Evolutionary conservation across 2,329 filamentous ascomycete species (phyloP), one percentile per base, ranked within the genome.

Genomic region (Hymenoscyphus linearis): DNA sequence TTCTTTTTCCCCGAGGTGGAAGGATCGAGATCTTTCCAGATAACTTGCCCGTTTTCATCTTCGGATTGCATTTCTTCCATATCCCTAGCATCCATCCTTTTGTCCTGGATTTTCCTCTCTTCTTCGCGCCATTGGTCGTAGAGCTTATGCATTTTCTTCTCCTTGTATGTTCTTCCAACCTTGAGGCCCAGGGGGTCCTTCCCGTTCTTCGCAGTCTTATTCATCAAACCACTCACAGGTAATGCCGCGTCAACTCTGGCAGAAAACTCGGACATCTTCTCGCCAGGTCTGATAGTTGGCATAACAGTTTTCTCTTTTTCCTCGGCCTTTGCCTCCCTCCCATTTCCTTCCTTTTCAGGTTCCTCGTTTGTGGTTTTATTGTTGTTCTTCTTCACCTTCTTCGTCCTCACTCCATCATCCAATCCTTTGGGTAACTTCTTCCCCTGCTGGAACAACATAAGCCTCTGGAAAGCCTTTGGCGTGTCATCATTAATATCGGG

Each of bases 191-290:
- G 83, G 6, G 85, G 82, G 62, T 88, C 86, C 66, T 84, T 87
- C 58, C 84, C 85, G 47, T 80, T 77, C 66, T 81, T 85, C 9
- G 64, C 75, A 0, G 80, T 82, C 69, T 87, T 88, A 65, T 80
- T 85, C 60, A 85, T 79, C 9, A 97, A 79, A 0, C 87, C 87
- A 7, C 85, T 79, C 0, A 99, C 77, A 0, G 93, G 93, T 6
- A 98, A 79, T 0, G 90, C 86, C 55, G 90, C 89, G 72, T 98
- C 88, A 6, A 99, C 95, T 34, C 93, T 86, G 12, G 87, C 84
- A 7, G 86, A 79, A 72, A 96, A 99, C 58, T 96, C 89, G 4
- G 88, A 85, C 71, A 98, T 78, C 57, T 85, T 85, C 75, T 99
- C 95, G 57, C 91, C 91, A 0, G 93, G 92, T 16, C 85, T 82